These are phyloP conservation scores for Exophiala aquamarina DNA, from an alignment of 2,329 filamentous ascomycete genomes.

Conservation along the genomic window DNA sequence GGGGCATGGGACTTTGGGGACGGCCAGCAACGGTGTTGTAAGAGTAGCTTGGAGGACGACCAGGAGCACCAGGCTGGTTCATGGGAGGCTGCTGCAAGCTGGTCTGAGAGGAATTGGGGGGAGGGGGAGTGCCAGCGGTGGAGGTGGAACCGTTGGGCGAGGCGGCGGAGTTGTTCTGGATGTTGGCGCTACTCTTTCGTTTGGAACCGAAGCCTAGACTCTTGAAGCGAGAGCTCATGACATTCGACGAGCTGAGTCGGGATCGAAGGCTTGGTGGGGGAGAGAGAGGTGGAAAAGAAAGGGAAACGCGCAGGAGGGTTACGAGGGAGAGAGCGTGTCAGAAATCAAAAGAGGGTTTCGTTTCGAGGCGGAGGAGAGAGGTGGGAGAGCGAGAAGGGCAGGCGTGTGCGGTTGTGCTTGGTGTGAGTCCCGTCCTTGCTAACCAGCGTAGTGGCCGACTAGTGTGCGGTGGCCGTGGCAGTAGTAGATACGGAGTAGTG, in stretches of 20 bases:
- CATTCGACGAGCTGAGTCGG: constrained; percentile 40
- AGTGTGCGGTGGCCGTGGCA: no score
- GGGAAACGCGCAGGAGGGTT: not conserved
- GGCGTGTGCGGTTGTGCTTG: no score
- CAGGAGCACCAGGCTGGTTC: constrained; percentile 49
- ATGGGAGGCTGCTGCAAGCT: constrained; percentile 55
- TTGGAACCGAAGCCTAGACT: constrained; percentile 50
- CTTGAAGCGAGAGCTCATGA: constrained; percentile 54
- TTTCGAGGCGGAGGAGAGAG: no score
- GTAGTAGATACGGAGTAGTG: no score
- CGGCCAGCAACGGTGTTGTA: constrained; percentile 53
- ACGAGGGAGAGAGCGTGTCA: not conserved
- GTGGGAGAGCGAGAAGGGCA: no score
- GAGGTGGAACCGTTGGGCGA: constrained; percentile 31
- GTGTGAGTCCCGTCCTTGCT: no score
- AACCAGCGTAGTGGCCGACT: no score
- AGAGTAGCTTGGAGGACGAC: constrained; percentile 65
- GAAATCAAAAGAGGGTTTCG: not conserved
- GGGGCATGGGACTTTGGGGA: constrained; percentile 54
- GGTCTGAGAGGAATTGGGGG: constrained; percentile 47
- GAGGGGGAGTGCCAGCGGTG: constrained; percentile 34
- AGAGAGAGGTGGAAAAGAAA: no score
- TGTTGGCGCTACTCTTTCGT: constrained; percentile 51
- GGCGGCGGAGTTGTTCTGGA: constrained; percentile 31
- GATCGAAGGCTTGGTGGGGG: no score